Percentiles rank a stretch among this genome's conserved stretches.
Conservation (phyloP, 495 filamentous ascomycete genomes). For the Chaetomium tenue region DNA sequence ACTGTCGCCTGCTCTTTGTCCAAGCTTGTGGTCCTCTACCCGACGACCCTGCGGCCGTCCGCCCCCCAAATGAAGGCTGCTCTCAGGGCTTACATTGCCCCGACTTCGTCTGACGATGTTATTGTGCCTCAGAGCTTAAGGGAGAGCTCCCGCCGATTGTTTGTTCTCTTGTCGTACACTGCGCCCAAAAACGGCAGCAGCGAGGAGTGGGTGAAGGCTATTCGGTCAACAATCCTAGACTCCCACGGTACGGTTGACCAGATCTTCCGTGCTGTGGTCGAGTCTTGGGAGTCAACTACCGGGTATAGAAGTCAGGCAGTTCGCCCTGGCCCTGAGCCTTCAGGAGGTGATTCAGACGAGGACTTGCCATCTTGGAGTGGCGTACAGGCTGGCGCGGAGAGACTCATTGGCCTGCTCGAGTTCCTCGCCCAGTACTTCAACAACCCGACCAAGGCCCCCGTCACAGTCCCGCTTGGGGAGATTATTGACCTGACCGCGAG, state of each 20-base stretch:
- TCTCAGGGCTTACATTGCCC: conserved; percentile 56
- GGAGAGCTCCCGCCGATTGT: conserved; percentile 57
- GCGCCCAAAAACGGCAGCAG: conserved; percentile 69
- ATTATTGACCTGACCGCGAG: conserved; percentile 65
- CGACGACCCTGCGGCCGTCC: conserved; percentile 76
- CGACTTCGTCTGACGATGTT: conserved; percentile 48
- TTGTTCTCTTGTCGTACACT: conserved; percentile 68
- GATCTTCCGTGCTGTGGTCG: conserved; percentile 71
- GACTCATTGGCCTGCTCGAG: conserved; percentile 61
- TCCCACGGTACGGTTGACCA: conserved; percentile 68
- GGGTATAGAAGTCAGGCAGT: conserved; percentile 37
- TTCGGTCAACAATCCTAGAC: conserved; percentile 56
- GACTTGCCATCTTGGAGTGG: conserved; percentile 69
- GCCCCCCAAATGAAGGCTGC: conserved; percentile 61
- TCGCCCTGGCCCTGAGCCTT: conserved; percentile 41
- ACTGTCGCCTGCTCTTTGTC: conserved; percentile 58
- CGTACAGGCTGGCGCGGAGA: conserved; percentile 65
- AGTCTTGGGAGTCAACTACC: conserved; percentile 70
- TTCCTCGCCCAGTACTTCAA: conserved; percentile 53
- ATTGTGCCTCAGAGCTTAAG: conserved; percentile 51
- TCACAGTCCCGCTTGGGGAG: conserved; percentile 62
- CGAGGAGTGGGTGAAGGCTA: conserved; percentile 69
- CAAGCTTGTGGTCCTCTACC: conserved; percentile 69
- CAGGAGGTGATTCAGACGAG: conserved; percentile 42
- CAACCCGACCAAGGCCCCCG: conserved; percentile 56